Base-by-base conservation (phyloP, 495 filamentous ascomycete species). In the Copromyces sp. region DNA sequence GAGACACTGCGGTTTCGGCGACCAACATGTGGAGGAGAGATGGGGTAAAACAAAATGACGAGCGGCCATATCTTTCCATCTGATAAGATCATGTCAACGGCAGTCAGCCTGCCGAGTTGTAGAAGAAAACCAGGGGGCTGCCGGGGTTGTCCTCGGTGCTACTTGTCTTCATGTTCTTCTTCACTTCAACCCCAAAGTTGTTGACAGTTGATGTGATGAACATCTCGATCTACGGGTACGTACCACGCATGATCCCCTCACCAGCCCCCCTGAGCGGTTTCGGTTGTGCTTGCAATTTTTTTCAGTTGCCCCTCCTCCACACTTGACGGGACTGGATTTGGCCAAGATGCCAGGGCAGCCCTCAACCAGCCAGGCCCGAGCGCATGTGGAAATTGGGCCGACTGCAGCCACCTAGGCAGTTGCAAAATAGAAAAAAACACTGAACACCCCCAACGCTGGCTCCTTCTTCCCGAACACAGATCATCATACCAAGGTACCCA, bases 251-350 rank as follows among this genome's bases (percentile, higher is more conserved):
- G n/a, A 53, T 29, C 45, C 53, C 53, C 53, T 61, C 29, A 35
- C 53, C 53, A 61, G 35, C 53, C 68, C 70, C 69, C 59, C 44
- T 53, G 69, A 78, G 80, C 80, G 80, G 77, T 80, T 79, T 82
- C 80, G 80, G 79, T 76, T 77, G 59, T 74, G 53, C 24, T 65
- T 65, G 29, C 69, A 77, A 70, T 79, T 81, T 81, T 80, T 76
- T 76, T 69, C 70, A 61, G 74, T 16, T 78, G 74, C 76, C 79
- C 75, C 78, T 80, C 77, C 75, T 77, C 76, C 74, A 71, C 75
- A 77, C 69, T 73, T 65, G 37, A 65, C 53, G 29, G 53, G 68
- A 44, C 73, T 59, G 53, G 20, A 35, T 42, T 72, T 68, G 71
- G 75, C 73, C 73, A 71, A 69, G 41, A 72, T 75, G 71, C 74